Base-by-base conservation (phyloP, 257 asterid species). In the Euphrasia confusa region DNA sequence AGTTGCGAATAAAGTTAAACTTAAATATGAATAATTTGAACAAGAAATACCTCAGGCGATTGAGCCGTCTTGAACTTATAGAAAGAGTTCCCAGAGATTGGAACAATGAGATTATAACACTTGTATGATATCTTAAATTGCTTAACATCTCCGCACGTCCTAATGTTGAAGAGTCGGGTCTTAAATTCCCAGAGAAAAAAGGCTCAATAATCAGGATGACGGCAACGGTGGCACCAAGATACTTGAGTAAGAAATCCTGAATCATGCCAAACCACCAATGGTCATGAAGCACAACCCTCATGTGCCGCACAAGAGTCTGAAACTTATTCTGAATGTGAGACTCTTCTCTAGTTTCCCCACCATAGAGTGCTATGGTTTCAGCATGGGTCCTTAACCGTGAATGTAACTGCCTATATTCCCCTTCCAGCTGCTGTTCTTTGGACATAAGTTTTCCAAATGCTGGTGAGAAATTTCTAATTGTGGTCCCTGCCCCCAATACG, bases 211-310 rank as follows among this genome's bases (percentile, higher is more conserved):
- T 93, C 83, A 93, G 78, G 79, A 93, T 81, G 75, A 93, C 97
- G 71, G 99, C 97, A 79, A 93, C 94, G 48, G 99, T 93, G 63
- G 99, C 99, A 69, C 99, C 99, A 73, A 93, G 95, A 81, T 93
- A 93, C 86, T 93, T 93, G 65, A 87, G 77, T 66, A 93, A 74
- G 74, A 93, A 93, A 75, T 93, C 99, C 65, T 93, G 99, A 78
- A 93, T 93, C 99, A 93, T 93, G 84, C 99, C 99, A 82, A 93
- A 93, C 99, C 99, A 93, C 99, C 99, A 93, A 73, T 87, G 95
- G 28, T 93, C 95, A 75, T 89, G 97, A 81, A 87, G 88, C 73
- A 93, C 99, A 56, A 70, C 83, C 78, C 84, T 82, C 95, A 87
- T 85, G 55, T 93, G 99, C 74, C 61, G 75, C 74, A 89, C 85